Evolutionary conservation across 768 basidiomycete genomes (phyloP).

Genomic region (Dacryopinax primogenitus): DNA sequence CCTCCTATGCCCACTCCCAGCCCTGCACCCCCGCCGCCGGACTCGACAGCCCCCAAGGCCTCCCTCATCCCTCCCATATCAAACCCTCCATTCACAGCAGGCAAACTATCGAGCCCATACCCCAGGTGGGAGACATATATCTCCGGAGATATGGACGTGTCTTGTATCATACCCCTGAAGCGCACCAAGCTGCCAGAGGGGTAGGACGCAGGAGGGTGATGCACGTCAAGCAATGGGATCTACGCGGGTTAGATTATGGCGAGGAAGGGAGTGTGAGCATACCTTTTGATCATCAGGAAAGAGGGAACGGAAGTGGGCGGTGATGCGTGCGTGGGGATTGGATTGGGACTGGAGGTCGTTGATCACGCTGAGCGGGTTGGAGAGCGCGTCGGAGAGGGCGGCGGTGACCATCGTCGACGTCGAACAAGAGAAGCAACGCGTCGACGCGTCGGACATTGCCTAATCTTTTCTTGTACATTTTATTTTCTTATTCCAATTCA

Average conservation of each 20-base stretch:
- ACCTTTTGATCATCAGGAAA: slow-evolving; percentile 35
- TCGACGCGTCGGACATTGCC: slow-evolving; percentile 1
- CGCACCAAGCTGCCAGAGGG: slow-evolving; percentile 46
- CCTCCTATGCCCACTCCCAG: too few relatives aligned
- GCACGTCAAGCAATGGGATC: slow-evolving; percentile 46
- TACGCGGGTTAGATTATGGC: slow-evolving; percentile 20
- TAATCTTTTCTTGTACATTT: too few relatives aligned
- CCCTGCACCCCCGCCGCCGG: slow-evolving; percentile 31
- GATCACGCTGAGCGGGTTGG: slow-evolving; percentile 40
- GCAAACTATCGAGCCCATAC: slow-evolving; percentile 14
- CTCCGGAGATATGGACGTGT: slow-evolving; percentile 60
- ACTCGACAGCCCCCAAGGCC: slow-evolving; percentile 20
- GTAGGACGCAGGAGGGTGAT: slow-evolving; percentile 39
- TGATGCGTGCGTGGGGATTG: slow-evolving; percentile 10
- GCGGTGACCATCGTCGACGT: slow-evolving; percentile 39
- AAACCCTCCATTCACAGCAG: neutral
- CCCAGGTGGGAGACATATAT: slow-evolving; percentile 45
- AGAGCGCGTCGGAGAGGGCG: slow-evolving; percentile 36
- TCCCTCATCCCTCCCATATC: neutral
- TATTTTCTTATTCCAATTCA: too few relatives aligned
- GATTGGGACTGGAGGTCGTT: slow-evolving; percentile 34
- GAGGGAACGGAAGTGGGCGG: slow-evolving; percentile 35
- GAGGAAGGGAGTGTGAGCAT: slow-evolving; percentile 8
- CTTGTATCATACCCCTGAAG: slow-evolving; percentile 71
- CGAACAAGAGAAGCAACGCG: neutral